Conservation (phyloP, 2,329 filamentous ascomycete genomes). For the Calonectria fujianensis region DNA sequence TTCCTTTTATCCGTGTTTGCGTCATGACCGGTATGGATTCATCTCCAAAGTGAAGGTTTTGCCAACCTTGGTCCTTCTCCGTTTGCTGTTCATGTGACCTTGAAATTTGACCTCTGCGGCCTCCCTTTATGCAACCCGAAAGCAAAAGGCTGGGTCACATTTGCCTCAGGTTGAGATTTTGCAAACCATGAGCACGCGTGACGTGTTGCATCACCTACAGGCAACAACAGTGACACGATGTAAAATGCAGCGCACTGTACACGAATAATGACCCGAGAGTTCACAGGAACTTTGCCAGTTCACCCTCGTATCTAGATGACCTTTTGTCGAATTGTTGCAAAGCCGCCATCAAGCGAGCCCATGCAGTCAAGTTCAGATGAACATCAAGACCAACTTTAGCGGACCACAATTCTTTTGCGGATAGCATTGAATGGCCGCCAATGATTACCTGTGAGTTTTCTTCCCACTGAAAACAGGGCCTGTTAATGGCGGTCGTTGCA, state of each 20-base stretch:
- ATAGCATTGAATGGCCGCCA: too few species aligned
- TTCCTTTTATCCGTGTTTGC: not conserved
- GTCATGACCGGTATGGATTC: not conserved
- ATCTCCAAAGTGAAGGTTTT: not conserved
- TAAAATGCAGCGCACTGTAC: not conserved
- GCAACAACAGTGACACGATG: not conserved
- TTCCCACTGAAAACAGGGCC: too few species aligned
- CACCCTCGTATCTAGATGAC: not conserved
- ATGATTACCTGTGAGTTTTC: fast-evolving
- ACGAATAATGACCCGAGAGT: not conserved
- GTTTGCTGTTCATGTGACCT: not conserved
- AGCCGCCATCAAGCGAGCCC: not conserved
- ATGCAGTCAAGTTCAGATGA: not conserved
- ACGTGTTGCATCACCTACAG: not conserved
- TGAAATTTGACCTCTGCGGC: not conserved
- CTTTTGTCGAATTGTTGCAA: not conserved
- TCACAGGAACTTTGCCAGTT: not conserved
- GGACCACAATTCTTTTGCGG: too few species aligned
- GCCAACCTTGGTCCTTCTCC: not conserved
- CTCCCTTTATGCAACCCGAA: not conserved
- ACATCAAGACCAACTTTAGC: not conserved
- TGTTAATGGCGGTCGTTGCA: not conserved
- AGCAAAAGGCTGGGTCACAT: not conserved
- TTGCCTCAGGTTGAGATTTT: not conserved
- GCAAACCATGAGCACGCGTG: not conserved